phyloP scores from a whole-genome alignment of 441 rosid genomes.

The Dalechampia spathulata region DNA sequence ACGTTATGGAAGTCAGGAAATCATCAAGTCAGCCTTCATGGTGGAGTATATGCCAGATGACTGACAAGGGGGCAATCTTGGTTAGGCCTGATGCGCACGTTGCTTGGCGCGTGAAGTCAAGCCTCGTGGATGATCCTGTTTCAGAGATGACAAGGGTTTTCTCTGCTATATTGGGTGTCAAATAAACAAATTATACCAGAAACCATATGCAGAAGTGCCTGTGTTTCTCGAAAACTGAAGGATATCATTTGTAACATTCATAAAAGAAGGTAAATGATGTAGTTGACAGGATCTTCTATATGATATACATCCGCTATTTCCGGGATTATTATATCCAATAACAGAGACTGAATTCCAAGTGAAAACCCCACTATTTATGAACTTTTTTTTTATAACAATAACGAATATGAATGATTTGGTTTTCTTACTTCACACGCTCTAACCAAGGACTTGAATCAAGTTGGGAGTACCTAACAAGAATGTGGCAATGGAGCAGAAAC shows the following conservation, averaged over 20 bases:
- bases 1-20: conserved; percentile 46
- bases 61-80: conserved; percentile 55
- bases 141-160: conserved; percentile 49
- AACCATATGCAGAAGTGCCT: too few species aligned
- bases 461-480: conserved; percentile 26
- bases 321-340: too few species aligned
- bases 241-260: too few species aligned
- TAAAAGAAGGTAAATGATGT: too few species aligned
- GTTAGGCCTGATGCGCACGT: conserved; percentile 86
- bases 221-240: too few species aligned
- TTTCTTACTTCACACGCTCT: conserved; percentile 15
- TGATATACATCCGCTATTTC: too few species aligned
- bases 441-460: conserved; percentile 13
- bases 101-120: conserved; percentile 65
- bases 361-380: too few species aligned
- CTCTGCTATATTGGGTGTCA: conserved; percentile 33
- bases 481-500: conserved; percentile 30
- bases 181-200: not conserved
- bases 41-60: conserved; percentile 77
- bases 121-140: conserved; percentile 30
- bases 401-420: conserved; percentile 14
- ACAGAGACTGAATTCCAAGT: too few species aligned
- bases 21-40: conserved; percentile 40
- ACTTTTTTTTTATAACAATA: conserved; percentile 1
- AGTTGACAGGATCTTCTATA: too few species aligned